phyloP scores from a whole-genome alignment of 371 early-diverging fungal genomes.

The Batrachochytrium dendrobatidis region DNA sequence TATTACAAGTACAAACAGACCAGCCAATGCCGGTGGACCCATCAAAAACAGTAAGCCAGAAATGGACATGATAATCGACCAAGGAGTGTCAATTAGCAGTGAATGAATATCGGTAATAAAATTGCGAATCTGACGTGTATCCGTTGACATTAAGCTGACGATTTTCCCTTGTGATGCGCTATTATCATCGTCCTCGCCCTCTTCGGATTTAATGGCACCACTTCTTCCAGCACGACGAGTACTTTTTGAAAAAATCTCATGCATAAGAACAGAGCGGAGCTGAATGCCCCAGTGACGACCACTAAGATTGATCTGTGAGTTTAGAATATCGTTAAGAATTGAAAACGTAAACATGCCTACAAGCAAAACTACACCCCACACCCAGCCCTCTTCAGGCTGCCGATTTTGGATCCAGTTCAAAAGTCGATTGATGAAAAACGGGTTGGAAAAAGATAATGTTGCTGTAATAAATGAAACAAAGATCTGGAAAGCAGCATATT shows the following conservation, averaged over 20 bases:
- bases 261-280: constrained; percentile 10
- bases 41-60: constrained; percentile 20
- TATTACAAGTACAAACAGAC: constrained; percentile 19
- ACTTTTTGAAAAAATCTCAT: constrained; percentile 12
- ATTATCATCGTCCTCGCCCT: constrained; percentile 1
- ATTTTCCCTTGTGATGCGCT: constrained; percentile 21
- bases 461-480: background rate
- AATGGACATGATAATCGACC: constrained; percentile 15
- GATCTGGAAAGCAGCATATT: constrained; percentile 3
- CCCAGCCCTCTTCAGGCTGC: constrained; percentile 11
- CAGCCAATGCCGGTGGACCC: constrained; percentile 29
- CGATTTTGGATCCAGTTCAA: constrained; percentile 2
- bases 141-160: constrained; percentile 26
- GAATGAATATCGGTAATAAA: constrained; percentile 26
- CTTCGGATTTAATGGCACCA: constrained; percentile 3
- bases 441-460: constrained; percentile 9
- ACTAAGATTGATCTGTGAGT: constrained; percentile 3
- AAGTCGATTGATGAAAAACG: constrained; percentile 12
- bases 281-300: constrained; percentile 16
- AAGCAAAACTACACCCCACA: constrained; percentile 21
- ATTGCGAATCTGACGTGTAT: constrained; percentile 17
- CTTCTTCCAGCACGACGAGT: background rate
- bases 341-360: constrained; percentile 8
- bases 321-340: background rate
- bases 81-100: constrained; percentile 13